Conservation (phyloP, 192 early-diverging fungal species). For the Umbelopsis ramanniana region DNA sequence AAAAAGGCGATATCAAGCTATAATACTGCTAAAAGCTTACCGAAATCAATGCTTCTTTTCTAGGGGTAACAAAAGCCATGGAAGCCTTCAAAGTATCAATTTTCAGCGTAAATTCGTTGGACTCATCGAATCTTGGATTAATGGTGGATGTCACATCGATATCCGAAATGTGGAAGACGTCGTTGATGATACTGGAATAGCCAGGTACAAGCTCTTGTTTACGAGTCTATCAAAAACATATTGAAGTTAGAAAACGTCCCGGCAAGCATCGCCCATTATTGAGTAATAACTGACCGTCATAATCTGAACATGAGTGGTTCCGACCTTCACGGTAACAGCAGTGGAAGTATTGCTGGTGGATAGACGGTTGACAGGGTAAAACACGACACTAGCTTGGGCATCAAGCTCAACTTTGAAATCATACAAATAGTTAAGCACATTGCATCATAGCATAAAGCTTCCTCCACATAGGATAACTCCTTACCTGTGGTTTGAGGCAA, state of each 20-base stretch:
- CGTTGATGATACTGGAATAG: constrained; percentile 74
- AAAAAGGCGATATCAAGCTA: neutral
- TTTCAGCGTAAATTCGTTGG: constrained; percentile 60
- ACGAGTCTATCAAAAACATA: constrained; percentile 22
- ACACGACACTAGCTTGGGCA: constrained; percentile 62
- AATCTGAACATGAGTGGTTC: constrained; percentile 79
- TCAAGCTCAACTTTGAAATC: constrained; percentile 61
- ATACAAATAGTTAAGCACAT: neutral
- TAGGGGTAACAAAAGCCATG: constrained; percentile 71
- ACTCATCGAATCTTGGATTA: constrained; percentile 39
- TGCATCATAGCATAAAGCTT: neutral
- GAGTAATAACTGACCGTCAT: constrained; percentile 47
- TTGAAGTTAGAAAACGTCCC: neutral
- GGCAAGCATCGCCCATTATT: neutral
- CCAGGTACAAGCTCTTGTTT: constrained; percentile 77
- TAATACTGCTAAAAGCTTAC: constrained; percentile 19
- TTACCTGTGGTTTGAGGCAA: constrained; percentile 66
- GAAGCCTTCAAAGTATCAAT: constrained; percentile 68
- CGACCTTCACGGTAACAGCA: constrained; percentile 81
- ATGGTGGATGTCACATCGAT: constrained; percentile 27
- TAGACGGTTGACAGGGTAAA: constrained; percentile 67
- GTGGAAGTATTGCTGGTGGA: constrained; percentile 60
- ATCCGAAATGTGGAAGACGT: constrained; percentile 77
- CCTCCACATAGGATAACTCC: constrained; percentile 56
- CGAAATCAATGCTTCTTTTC: constrained; percentile 61